Conservation (phyloP, 371 early-diverging fungal species). For the Dentiscutata heterogama region DNA sequence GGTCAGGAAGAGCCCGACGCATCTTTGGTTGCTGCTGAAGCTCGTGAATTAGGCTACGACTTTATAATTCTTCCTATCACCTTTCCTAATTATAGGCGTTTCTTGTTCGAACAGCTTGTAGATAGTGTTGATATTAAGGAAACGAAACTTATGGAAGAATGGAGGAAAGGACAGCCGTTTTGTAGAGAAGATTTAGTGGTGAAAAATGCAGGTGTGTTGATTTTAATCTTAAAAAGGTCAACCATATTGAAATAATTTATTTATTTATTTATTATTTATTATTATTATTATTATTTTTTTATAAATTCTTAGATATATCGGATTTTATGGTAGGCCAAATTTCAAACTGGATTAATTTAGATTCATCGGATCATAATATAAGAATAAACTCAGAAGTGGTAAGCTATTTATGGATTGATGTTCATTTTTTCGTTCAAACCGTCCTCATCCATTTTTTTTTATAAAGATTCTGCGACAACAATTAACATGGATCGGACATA, state of each 20-base stretch:
- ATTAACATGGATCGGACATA: slow-evolving; percentile 77
- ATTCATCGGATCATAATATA: slow-evolving; percentile 60
- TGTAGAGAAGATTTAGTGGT: slow-evolving; percentile 59
- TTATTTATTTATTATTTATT: neutral
- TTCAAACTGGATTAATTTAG: slow-evolving; percentile 71
- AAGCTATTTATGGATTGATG: neutral
- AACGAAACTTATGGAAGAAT: slow-evolving; percentile 46
- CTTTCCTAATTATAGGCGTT: slow-evolving; percentile 61
- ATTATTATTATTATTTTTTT: neutral
- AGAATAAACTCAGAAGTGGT: slow-evolving; percentile 71
- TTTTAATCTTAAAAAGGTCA: neutral
- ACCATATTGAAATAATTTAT: neutral
- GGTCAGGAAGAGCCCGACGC: neutral
- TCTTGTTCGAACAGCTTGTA: slow-evolving; percentile 56
- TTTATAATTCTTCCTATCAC: slow-evolving; percentile 71
- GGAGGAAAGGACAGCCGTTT: slow-evolving; percentile 60
- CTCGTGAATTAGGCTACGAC: slow-evolving; percentile 62
- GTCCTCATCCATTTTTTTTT: neutral
- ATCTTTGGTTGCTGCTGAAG: neutral
- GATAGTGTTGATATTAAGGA: slow-evolving; percentile 44
- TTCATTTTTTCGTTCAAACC: no score
- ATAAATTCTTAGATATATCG: slow-evolving; percentile 55
- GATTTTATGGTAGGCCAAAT: slow-evolving; percentile 63
- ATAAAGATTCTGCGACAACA: slow-evolving; percentile 72
- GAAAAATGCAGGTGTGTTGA: slow-evolving; percentile 57